Evolutionary conservation across 78 protist species (phyloP), one percentile per base, ranked within the genome.

Genomic region (Thecamonas trahens): DNA sequence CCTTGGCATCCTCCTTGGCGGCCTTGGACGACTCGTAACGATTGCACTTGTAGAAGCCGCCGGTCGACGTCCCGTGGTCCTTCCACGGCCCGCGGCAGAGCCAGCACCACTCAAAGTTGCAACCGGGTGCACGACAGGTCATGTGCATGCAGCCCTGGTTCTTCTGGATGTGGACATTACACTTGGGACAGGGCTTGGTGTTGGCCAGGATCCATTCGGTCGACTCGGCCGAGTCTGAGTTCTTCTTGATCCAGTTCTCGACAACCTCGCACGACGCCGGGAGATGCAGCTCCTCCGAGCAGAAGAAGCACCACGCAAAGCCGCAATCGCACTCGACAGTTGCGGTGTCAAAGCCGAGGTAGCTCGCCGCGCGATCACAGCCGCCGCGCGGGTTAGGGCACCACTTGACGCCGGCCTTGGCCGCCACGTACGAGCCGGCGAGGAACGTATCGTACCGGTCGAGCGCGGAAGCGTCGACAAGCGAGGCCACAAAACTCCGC

Each of bases 71-170:
- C 40, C 90, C 90, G 62, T 85, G 90, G 50, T 80, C 83, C 20
- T 6, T 64, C 90, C 90, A 85, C 28, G 84, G 82, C 15, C 90
- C 90, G 38, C 85, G 59, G 50, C 90, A 85, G 53, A 85, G 29
- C 90, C 90, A 85, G 55, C 90, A 71, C n/a, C 66, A 71, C 47
- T 71, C 75, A 34, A 37, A 58, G 17, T 15, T 37, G 37, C 67
- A 70, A 22, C 76, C 77, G 64, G 58, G 58, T 53, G 54, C 76
- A 37, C 84, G 58, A 57, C 86, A 85, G 24, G 70, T 83, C 90
- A 83, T 83, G 65, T 83, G 89, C 84, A 81, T 85, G 61, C 90
- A 85, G 55, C 90, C 90, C 26, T 87, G 88, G 62, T 82, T 84
- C 70, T 84, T 84, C 67, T 80, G 83, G n/a, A 58, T 59, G 8